Evolutionary conservation across 306 rosid species (phyloP), one percentile per base, ranked within the genome.

Genomic region (Erythrophleum fordii): DNA sequence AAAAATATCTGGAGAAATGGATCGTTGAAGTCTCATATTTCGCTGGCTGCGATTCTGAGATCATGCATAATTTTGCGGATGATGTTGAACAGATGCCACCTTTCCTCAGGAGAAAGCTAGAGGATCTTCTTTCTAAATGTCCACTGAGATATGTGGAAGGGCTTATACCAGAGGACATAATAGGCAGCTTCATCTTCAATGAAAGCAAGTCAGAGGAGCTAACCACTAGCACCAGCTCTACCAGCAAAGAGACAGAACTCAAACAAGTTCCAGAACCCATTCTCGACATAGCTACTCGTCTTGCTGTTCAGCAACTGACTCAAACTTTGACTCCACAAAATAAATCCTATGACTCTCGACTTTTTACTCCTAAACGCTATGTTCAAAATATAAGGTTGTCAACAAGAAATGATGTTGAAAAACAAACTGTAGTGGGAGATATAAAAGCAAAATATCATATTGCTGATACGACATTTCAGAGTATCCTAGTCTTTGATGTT

Each of bases 291-390:
- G 56, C 69, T 9, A 29, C 23, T 37, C 56, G 16, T 14, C 79
- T 59, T 39, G 79, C 79, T 10, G 28, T 75, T 18, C 2, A 16
- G 16, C 79, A 75, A 75, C 58, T 59, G 28, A 5, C 31, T 20
- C 68, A 13, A 17, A 42, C 23, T 8, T 39, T 75, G 14, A 31
- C 25, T 61, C 8, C n/a, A 20, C 5, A 53, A 2, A 49, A 18
- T 14, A 5, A 5, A 17, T 9, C 7, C 55, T 16, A 13, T 18
- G 0, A 20, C 56, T 0, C 10, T 1, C 7, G 23, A 2, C 22
- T 5, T 8, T 17, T 34, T 5, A 34, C 37, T n/a, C 34, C 3
- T 37, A 2, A 10, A 5, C 11, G 0, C 16, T 2, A 6, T 48
- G 4, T 48, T 16, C 76, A 31, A 5, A 5, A 28, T 37, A 42